Evolutionary conservation across 2,329 filamentous ascomycete genomes (phyloP), one percentile per base, ranked within the genome.

Genomic region (Laburnicola sp.): DNA sequence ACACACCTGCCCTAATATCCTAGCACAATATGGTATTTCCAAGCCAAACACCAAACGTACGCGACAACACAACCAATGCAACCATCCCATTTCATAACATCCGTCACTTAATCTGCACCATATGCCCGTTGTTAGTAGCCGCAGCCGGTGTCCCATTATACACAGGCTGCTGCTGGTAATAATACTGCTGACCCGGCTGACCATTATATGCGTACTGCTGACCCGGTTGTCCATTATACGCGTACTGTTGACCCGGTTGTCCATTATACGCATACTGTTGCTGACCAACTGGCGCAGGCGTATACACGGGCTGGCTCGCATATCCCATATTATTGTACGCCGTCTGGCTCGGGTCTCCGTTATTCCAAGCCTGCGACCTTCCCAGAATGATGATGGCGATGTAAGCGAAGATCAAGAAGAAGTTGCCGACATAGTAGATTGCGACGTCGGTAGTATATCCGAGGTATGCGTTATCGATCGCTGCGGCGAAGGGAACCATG

Each of bases 331-430:
- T 7, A 23, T 35, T 6, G 21, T 45, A 38, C 34, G 35, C 35
- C 2, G 38, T 34, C 28, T 36, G 27, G 1, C 44, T 10, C 6
- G 28, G 39, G 8, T 22, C 51, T 57, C 23, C 39, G 32, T 37
- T 23, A 7, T 37, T 35, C 43, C 59, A 60, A 10, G 53, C 52
- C 7, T 27, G 7, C 10, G 58, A 58, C 45, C 59, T 66, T 4
- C 60, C 59, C 32, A 68, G 57, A 27, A 56, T 51, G 25, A 67
- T 43, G 3, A 68, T 38, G 11, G 54, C 34, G 11, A 65, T 45
- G 23, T 55, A 67, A 43, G 57, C 54, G 21, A 64, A 39, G 2
- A 53, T 45, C 36, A 56, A 53, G 49, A 58, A 64, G 28, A 63
- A 51, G 28, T 50, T 45, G 11, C 11, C 8, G 16, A 68, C 34